A percentile compares a stretch with the other conserved stretches of the same genome.
Evolutionary conservation across 176 grass and related monocot species (phyloP).

Genomic region (Triticum dicoccoides): DNA sequence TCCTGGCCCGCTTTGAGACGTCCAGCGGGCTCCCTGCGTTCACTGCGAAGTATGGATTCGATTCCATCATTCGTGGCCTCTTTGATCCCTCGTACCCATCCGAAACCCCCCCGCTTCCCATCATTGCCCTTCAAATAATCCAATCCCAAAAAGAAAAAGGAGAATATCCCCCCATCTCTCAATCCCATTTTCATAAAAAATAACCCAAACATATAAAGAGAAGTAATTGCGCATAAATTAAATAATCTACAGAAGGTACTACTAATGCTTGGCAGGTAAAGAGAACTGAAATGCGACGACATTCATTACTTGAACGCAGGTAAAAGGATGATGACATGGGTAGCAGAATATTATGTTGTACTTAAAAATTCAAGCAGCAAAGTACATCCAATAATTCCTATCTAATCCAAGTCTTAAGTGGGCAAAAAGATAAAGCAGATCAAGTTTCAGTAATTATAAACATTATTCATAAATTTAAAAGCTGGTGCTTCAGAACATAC

Average conservation of each 20-base stretch:
- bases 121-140: constrained; percentile 90
- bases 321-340: not conserved
- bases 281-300: not conserved
- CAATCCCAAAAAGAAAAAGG: constrained; percentile 80
- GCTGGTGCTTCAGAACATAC: not conserved
- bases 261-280: constrained; percentile 11
- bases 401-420: not conserved
- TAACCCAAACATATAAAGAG: constrained; percentile 52
- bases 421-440: not conserved
- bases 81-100: constrained; percentile 97
- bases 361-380: not conserved
- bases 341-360: not conserved
- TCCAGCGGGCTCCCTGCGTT: constrained; percentile 54
- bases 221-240: constrained; percentile 10
- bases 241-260: not conserved
- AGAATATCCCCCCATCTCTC: constrained; percentile 80
- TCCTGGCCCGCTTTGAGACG: constrained; percentile 76
- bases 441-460: not conserved
- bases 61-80: constrained; percentile 98
- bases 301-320: not conserved
- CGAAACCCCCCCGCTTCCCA: constrained; percentile 82
- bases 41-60: constrained; percentile 99
- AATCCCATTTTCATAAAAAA: constrained; percentile 70
- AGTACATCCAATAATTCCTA: not conserved
- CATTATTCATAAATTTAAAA: not conserved